Evolutionary conservation across 2,329 filamentous ascomycete species (phyloP).

Genomic region (Colletotrichum sp.): DNA sequence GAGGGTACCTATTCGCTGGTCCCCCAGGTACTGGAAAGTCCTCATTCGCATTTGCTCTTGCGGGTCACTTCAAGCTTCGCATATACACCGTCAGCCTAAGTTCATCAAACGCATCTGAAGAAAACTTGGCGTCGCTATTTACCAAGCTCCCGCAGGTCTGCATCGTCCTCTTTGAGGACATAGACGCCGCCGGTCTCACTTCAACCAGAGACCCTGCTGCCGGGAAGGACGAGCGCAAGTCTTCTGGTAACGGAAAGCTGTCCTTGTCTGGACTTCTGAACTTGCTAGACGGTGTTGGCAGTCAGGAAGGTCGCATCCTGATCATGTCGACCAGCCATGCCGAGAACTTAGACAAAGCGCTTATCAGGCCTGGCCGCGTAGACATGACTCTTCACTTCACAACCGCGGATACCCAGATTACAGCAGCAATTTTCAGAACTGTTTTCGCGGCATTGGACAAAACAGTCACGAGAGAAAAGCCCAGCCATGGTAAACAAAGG

Average conservation of each 20-base stretch:
- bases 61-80: neutral
- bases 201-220: neutral
- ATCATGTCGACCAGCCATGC: slow-evolving; percentile 84
- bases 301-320: slow-evolving; percentile 76
- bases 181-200: neutral
- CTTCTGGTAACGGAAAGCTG: slow-evolving; percentile 29
- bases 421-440: neutral
- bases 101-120: neutral
- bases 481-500: neutral
- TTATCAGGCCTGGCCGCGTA: slow-evolving; percentile 75
- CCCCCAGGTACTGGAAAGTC: neutral
- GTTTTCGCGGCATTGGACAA: neutral
- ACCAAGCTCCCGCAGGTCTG: neutral
- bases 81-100: neutral
- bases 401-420: neutral
- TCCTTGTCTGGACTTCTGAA: slow-evolving; percentile 79
- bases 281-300: slow-evolving; percentile 80
- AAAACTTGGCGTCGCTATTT: neutral
- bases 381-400: slow-evolving; percentile 52
- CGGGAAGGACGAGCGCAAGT: neutral
- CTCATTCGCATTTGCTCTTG: neutral
- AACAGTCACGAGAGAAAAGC: neutral
- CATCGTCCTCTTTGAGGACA: neutral
- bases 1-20: neutral
- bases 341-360: slow-evolving; percentile 72